Conservation (phyloP, 169 alveolate genomes). For the Plasmodium berghei region DNA sequence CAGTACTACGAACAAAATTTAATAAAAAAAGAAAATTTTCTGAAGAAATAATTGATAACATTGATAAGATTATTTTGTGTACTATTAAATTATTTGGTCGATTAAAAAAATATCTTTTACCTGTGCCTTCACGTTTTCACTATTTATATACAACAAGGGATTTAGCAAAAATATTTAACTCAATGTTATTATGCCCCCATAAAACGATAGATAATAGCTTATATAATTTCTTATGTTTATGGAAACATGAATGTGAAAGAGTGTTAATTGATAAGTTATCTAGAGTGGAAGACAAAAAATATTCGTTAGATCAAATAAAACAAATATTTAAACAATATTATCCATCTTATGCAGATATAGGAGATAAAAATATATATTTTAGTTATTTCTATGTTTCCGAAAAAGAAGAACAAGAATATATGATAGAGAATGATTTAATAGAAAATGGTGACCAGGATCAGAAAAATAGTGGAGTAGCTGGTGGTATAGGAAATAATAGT, state of each 20-base stretch:
- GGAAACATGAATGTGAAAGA: slow-evolving; percentile 98
- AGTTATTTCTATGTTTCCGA: slow-evolving; percentile 76
- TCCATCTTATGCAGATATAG: slow-evolving; percentile 40
- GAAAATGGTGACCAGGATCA: slow-evolving; percentile 20
- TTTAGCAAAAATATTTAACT: slow-evolving; percentile 97
- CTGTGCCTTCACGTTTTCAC: slow-evolving; percentile 96
- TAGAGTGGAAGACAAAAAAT: slow-evolving; percentile 91
- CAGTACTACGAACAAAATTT: slow-evolving; percentile 93
- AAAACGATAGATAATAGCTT: slow-evolving; percentile 83
- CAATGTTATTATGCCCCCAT: slow-evolving; percentile 85
- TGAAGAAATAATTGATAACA: slow-evolving; percentile 87
- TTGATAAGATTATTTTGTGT: slow-evolving; percentile 89
- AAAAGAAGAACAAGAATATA: slow-evolving; percentile 57
- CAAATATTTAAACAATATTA: slow-evolving; percentile 56
- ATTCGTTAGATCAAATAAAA: slow-evolving; percentile 73
- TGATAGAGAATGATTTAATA: slow-evolving; percentile 73
- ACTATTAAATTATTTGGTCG: slow-evolving; percentile 93
- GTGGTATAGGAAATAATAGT: not conserved
- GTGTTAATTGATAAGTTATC: slow-evolving; percentile 97
- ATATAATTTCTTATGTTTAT: slow-evolving; percentile 92
- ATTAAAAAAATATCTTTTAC: slow-evolving; percentile 77
- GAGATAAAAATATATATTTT: slow-evolving; percentile 62
- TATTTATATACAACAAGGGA: slow-evolving; percentile 97
- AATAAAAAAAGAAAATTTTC: slow-evolving; percentile 90
- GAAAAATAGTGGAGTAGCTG: slow-evolving; percentile 3